These are phyloP conservation scores for Myotisia sp. DNA, from an alignment of 2,329 filamentous ascomycete genomes.

Conservation along the genomic window DNA sequence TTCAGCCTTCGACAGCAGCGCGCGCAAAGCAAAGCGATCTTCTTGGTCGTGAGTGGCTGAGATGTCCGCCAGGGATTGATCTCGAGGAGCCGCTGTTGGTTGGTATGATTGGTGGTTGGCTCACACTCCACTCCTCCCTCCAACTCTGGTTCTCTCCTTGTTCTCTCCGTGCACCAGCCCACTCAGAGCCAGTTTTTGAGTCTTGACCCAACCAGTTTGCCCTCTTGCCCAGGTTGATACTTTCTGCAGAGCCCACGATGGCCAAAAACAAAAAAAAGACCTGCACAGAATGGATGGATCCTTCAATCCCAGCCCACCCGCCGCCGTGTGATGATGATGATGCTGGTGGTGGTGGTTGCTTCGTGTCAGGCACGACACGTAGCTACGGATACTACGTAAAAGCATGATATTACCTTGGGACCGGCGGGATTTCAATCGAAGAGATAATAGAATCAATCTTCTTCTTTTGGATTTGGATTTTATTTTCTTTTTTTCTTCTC, in stretches of 20 bases:
- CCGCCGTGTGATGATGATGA: neutral
- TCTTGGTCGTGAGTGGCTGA: conserved; percentile 1
- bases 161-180: conserved; percentile 1
- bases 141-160: conserved; percentile 2
- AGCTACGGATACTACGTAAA: conserved; percentile 4
- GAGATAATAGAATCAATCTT: neutral
- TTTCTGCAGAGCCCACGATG: no score
- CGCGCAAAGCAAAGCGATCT: neutral
- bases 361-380: conserved; percentile 6
- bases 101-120: conserved; percentile 3
- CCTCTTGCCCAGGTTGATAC: no score
- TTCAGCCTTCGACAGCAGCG: conserved; percentile 4
- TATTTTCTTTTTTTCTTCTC: neutral
- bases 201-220: no score
- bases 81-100: neutral
- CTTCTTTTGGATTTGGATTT: neutral
- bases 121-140: conserved; percentile 3
- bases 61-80: conserved; percentile 1
- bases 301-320: neutral
- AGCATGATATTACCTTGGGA: neutral
- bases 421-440: no score
- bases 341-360: neutral
- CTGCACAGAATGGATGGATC: neutral
- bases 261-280: conserved; percentile 3
- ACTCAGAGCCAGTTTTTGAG: no score